Conservation (phyloP, 768 basidiomycete species). For the Boletales sp. region DNA sequence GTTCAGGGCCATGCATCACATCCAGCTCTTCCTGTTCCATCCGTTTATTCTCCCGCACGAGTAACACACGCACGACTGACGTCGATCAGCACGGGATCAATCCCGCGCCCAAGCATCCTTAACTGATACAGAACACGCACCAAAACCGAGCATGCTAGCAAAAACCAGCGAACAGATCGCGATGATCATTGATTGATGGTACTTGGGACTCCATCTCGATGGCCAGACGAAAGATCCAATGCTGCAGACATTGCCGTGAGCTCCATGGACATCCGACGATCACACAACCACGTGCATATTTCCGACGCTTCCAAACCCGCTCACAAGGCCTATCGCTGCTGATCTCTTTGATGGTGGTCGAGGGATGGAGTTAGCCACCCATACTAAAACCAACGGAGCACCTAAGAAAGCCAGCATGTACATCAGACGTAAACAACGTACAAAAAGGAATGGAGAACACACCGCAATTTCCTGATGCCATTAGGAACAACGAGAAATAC, state of each 20-base stretch:
- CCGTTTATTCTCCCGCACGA: slow-evolving; percentile 47
- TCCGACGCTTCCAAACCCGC: slow-evolving; percentile 56
- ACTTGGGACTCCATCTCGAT: slow-evolving; percentile 54
- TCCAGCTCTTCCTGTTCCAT: slow-evolving; percentile 48
- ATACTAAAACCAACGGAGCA: slow-evolving; percentile 48
- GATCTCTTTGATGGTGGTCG: slow-evolving; percentile 54
- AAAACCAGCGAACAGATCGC: slow-evolving; percentile 34
- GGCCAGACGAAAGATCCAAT: slow-evolving; percentile 66
- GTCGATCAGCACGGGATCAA: neutral
- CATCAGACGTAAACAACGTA: neutral
- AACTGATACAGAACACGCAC: slow-evolving; percentile 20
- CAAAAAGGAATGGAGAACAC: neutral
- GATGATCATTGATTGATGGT: slow-evolving; percentile 62
- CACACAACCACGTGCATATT: slow-evolving; percentile 42
- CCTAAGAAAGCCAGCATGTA: slow-evolving; percentile 17
- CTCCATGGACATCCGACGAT: neutral
- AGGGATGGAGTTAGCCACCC: slow-evolving; percentile 60
- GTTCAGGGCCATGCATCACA: slow-evolving; percentile 42
- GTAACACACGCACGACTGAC: slow-evolving; percentile 39
- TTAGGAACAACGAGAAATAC: slow-evolving; percentile 61
- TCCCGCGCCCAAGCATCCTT: neutral
- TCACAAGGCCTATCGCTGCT: slow-evolving; percentile 60
- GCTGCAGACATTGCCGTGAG: slow-evolving; percentile 24
- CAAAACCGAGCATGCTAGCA: slow-evolving; percentile 32
- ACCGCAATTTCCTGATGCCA: slow-evolving; percentile 55